Conservation (phyloP, 2,329 filamentous ascomycete genomes). For the Pseudogymnoascus pannorum region DNA sequence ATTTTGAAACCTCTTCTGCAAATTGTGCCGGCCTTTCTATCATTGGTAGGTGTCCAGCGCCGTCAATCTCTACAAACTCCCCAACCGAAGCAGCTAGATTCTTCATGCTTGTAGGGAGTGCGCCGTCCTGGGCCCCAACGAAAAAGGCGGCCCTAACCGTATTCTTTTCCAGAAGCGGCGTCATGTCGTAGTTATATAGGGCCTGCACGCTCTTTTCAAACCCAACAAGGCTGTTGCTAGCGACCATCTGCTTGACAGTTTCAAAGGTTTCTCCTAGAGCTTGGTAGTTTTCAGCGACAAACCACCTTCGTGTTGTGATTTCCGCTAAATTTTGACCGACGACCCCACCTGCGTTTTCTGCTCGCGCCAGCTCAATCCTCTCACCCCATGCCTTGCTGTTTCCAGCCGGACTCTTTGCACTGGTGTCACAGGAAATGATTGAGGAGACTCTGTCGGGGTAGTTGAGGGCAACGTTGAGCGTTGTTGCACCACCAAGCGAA, state of each 20-base stretch:
- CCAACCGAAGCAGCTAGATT: constrained; percentile 56
- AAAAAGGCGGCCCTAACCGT: constrained; percentile 58
- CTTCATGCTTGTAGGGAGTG: constrained; percentile 72
- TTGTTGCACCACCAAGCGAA: constrained; percentile 72
- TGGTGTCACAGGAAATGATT: constrained; percentile 75
- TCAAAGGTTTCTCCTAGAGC: constrained; percentile 41
- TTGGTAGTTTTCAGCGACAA: constrained; percentile 52
- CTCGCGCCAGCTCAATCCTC: constrained; percentile 60
- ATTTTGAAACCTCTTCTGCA: constrained; percentile 53
- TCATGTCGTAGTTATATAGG: constrained; percentile 65
- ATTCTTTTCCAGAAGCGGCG: constrained; percentile 45
- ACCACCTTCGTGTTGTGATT: constrained; percentile 70
- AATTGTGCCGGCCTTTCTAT: constrained; percentile 65
- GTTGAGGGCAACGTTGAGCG: constrained; percentile 63
- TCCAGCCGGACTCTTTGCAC: constrained; percentile 59
- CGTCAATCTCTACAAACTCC: constrained; percentile 57
- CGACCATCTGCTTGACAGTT: constrained; percentile 62
- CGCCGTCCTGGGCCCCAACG: constrained; percentile 66
- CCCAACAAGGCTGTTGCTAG: constrained; percentile 59
- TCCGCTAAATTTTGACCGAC: constrained; percentile 60
- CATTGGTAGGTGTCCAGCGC: constrained; percentile 79
- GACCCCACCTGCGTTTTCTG: constrained; percentile 39
- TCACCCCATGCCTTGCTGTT: constrained; percentile 78
- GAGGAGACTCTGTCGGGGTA: constrained; percentile 51
- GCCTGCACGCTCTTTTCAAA: constrained; percentile 63